phyloP scores from a whole-genome alignment of 345 rosid species.

The Aethionema arabicum region DNA sequence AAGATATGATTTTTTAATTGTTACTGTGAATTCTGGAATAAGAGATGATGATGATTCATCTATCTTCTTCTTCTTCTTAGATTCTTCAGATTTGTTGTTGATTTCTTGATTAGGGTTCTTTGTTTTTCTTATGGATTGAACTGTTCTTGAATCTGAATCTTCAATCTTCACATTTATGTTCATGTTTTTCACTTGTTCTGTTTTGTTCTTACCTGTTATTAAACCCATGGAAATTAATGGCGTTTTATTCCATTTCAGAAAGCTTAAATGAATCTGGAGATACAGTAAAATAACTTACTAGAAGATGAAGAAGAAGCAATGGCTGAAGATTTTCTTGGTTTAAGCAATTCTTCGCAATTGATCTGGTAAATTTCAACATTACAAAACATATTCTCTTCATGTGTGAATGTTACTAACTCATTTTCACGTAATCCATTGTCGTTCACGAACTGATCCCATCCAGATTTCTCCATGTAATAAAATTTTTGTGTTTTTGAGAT shows the following conservation, averaged over 20 bases:
- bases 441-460: slow-evolving; percentile 31
- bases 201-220: slow-evolving; percentile 18
- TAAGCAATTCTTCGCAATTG: slow-evolving; percentile 17
- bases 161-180: slow-evolving; percentile 17
- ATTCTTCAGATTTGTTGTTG: slow-evolving; percentile 13
- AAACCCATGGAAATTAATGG: not conserved
- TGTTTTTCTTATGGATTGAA: slow-evolving; percentile 13
- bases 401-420: slow-evolving; percentile 31
- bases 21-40: slow-evolving; percentile 27
- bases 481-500: slow-evolving; percentile 3
- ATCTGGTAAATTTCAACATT: slow-evolving; percentile 19
- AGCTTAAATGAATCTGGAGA: not conserved
- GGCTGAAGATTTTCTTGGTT: not conserved
- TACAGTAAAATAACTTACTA: slow-evolving; percentile 16
- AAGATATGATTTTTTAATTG: slow-evolving; percentile 31
- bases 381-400: slow-evolving; percentile 23
- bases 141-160: slow-evolving; percentile 2
- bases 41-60: slow-evolving; percentile 5
- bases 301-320: slow-evolving; percentile 10
- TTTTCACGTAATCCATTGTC: slow-evolving; percentile 25
- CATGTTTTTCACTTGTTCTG: slow-evolving; percentile 1
- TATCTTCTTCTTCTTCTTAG: not conserved
- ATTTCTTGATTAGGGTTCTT: slow-evolving; percentile 4
- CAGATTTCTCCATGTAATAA: slow-evolving; percentile 31
- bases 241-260: not conserved